A percentile compares a stretch with the other conserved stretches of the same genome.
phyloP scores from a whole-genome alignment of 768 basidiomycete species.

The Lepiota venenata region DNA sequence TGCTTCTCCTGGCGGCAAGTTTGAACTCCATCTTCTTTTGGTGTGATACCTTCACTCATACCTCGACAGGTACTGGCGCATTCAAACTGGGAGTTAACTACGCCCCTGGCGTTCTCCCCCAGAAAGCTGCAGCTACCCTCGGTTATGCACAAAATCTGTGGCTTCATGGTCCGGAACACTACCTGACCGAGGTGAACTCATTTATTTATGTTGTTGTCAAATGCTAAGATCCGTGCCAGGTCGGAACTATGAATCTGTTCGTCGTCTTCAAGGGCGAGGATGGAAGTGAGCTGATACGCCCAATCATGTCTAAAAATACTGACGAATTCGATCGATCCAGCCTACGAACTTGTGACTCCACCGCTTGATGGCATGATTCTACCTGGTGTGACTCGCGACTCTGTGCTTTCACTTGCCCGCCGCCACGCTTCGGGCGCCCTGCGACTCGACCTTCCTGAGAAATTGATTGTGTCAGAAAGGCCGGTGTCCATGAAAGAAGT shows the following conservation, averaged over 20 bases:
- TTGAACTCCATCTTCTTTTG: neutral
- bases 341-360: constrained; percentile 82
- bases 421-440: constrained; percentile 52
- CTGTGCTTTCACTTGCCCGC: constrained; percentile 67
- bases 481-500: constrained; percentile 77
- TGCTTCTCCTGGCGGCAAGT: constrained; percentile 78
- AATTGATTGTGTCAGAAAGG: constrained; percentile 62
- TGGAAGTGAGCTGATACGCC: constrained; percentile 40
- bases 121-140: constrained; percentile 66
- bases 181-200: constrained; percentile 41
- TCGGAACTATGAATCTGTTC: constrained; percentile 94
- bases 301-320: neutral
- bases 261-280: constrained; percentile 70
- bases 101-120: constrained; percentile 83
- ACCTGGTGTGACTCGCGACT: constrained; percentile 89
- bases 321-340: constrained; percentile 27
- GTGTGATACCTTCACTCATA: neutral
- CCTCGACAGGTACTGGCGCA: constrained; percentile 58
- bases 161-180: constrained; percentile 72
- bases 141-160: constrained; percentile 91
- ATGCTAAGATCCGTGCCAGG: constrained; percentile 27
- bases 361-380: constrained; percentile 90
- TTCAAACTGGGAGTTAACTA: constrained; percentile 90
- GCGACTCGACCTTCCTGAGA: constrained; percentile 49
- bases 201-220: constrained; percentile 27